phyloP scores from a whole-genome alignment of 164 flowering plant species.

The Macadamia integrifolia region DNA sequence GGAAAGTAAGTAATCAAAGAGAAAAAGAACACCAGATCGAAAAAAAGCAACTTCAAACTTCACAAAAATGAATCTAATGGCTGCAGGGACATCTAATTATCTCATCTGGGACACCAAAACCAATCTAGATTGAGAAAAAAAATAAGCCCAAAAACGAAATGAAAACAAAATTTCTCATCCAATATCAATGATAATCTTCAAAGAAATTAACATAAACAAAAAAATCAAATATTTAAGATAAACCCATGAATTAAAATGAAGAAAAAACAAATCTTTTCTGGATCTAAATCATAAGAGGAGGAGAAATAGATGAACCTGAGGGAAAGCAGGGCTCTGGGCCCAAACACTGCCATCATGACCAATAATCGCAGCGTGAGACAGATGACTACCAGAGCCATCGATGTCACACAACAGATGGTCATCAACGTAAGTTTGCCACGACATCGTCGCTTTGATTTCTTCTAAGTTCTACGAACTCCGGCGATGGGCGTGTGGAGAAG shows the following conservation, averaged over 20 bases:
- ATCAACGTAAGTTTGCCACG: constrained; percentile 1
- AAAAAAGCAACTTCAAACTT: background rate
- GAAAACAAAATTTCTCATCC: background rate
- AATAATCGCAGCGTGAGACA: background rate
- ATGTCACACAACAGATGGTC: background rate
- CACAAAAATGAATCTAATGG: background rate
- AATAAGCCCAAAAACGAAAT: background rate
- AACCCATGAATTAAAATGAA: background rate
- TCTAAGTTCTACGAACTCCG: background rate
- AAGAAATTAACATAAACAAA: background rate
- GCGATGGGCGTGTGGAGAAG: no score
- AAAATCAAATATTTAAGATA: background rate
- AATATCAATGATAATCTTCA: background rate
- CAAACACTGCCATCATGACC: background rate
- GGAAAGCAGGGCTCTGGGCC: background rate
- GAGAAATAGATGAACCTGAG: background rate
- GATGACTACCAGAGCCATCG: background rate
- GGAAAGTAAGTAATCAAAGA: no score
- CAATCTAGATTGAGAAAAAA: background rate
- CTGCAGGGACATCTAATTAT: background rate
- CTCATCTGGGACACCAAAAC: background rate
- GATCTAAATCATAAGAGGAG: background rate
- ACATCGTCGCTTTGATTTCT: background rate
- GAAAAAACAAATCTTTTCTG: background rate
- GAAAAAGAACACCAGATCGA: background rate